phyloP scores from a whole-genome alignment of 345 rosid species.

The Melaleuca quinquenervia region DNA sequence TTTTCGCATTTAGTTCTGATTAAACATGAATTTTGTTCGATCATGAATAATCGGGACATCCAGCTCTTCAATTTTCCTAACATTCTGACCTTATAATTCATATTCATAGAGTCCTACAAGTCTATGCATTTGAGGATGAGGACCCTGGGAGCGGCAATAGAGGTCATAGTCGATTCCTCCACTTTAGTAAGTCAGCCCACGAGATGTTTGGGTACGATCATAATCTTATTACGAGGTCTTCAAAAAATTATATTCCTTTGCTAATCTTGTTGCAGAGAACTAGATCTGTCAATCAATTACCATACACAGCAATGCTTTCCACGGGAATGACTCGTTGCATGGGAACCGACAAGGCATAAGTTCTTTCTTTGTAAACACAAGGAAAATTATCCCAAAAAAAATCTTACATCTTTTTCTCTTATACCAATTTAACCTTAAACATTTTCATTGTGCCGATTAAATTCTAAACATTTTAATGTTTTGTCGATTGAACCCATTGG shows the following conservation, averaged over 20 bases:
- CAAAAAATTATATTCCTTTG: neutral
- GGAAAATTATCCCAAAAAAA: too few relatives aligned
- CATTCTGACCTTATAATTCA: neutral
- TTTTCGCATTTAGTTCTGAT: too few relatives aligned
- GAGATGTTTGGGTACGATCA: neutral
- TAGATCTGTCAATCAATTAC: neutral
- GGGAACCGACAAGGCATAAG: neutral
- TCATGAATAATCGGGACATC: too few relatives aligned
- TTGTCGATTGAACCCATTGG: too few relatives aligned
- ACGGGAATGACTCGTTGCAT: neutral
- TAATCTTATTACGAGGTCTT: neutral
- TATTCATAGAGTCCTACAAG: neutral
- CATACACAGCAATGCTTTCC: neutral
- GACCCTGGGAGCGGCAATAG: neutral
- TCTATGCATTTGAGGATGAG: neutral
- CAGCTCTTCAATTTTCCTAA: too few relatives aligned
- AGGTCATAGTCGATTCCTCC: neutral
- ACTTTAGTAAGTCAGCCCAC: neutral
- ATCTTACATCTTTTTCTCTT: too few relatives aligned
- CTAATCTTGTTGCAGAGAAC: neutral
- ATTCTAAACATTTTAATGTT: too few relatives aligned
- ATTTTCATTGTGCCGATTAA: too few relatives aligned
- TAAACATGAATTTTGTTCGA: too few relatives aligned
- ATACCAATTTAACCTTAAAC: too few relatives aligned
- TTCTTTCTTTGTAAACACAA: neutral